These are phyloP conservation scores for Eutrema heterophyllum DNA, from an alignment of 345 rosid genomes.

Conservation along the genomic window DNA sequence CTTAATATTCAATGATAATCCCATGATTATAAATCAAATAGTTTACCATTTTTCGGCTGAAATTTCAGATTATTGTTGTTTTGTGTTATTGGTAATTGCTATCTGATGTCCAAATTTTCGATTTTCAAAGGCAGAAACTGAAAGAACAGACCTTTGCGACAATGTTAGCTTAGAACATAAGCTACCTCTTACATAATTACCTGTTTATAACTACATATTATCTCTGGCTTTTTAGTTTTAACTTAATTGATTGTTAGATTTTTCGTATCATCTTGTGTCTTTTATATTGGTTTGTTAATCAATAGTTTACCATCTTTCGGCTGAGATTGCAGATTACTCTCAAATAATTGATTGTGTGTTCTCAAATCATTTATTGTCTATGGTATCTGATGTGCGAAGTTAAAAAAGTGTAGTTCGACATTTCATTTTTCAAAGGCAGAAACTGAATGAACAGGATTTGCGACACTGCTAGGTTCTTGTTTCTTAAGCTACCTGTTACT, in stretches of 20 bases:
- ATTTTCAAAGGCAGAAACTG: too few relatives aligned
- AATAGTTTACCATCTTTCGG: constrained; percentile 81
- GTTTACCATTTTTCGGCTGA: too few relatives aligned
- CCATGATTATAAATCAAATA: constrained; percentile 35
- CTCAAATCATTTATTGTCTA: constrained; percentile 29
- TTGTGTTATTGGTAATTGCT: too few relatives aligned
- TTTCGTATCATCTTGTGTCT: too few relatives aligned
- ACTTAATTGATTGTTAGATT: too few relatives aligned
- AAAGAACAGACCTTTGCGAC: too few relatives aligned
- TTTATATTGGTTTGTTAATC: neutral
- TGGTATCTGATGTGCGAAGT: constrained; percentile 77
- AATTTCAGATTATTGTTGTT: too few relatives aligned
- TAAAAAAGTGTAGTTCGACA: neutral
- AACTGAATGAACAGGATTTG: neutral
- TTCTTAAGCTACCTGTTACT: neutral
- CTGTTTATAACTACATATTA: too few relatives aligned
- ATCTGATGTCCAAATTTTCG: too few relatives aligned
- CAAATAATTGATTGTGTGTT: neutral
- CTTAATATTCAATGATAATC: constrained; percentile 30
- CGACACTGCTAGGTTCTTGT: constrained; percentile 4
- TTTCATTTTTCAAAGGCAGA: constrained; percentile 1
- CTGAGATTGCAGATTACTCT: constrained; percentile 52
- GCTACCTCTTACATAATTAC: too few relatives aligned
- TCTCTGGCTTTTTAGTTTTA: too few relatives aligned
- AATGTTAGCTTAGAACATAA: too few relatives aligned